phyloP scores from a whole-genome alignment of 2,329 filamentous ascomycete genomes.

The Monilinia fructigena region DNA sequence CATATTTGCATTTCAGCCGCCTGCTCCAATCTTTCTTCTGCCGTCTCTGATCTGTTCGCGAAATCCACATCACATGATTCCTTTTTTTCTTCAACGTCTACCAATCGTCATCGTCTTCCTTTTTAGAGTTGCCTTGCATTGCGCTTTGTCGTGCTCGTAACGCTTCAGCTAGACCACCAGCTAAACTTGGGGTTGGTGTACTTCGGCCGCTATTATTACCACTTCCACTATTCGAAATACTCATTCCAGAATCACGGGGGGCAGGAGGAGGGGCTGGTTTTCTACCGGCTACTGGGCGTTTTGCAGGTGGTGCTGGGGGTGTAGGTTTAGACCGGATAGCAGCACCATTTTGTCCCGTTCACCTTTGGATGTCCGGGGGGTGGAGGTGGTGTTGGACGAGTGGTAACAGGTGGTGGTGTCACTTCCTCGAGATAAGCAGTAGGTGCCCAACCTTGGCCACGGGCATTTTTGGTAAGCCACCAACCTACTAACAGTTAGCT shows the following conservation, averaged over 20 bases:
- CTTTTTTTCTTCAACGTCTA: constrained; percentile 25
- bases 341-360: constrained; percentile 43
- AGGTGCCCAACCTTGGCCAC: constrained; percentile 86
- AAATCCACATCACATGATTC: not conserved
- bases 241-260: constrained; percentile 70
- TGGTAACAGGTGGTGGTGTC: constrained; percentile 53
- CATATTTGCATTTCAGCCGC: constrained; percentile 10
- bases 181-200: constrained; percentile 70
- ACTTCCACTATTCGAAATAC: constrained; percentile 53
- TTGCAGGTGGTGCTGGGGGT: constrained; percentile 56
- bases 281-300: constrained; percentile 67
- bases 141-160: constrained; percentile 71
- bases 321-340: constrained; percentile 40
- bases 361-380: constrained; percentile 48
- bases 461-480: constrained; percentile 82
- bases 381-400: constrained; percentile 47
- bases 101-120: constrained; percentile 41
- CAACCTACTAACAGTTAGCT: constrained; percentile 64
- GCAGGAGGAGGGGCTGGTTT: constrained; percentile 68
- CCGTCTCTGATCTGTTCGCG: not conserved
- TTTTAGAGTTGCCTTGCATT: constrained; percentile 54
- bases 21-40: not conserved
- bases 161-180: constrained; percentile 75
- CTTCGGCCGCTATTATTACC: constrained; percentile 63
- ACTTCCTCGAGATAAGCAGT: constrained; percentile 92